These are phyloP conservation scores for Hawksworthiomyces lignivorus DNA, from an alignment of 2,329 filamentous ascomycete genomes.

Conservation along the genomic window DNA sequence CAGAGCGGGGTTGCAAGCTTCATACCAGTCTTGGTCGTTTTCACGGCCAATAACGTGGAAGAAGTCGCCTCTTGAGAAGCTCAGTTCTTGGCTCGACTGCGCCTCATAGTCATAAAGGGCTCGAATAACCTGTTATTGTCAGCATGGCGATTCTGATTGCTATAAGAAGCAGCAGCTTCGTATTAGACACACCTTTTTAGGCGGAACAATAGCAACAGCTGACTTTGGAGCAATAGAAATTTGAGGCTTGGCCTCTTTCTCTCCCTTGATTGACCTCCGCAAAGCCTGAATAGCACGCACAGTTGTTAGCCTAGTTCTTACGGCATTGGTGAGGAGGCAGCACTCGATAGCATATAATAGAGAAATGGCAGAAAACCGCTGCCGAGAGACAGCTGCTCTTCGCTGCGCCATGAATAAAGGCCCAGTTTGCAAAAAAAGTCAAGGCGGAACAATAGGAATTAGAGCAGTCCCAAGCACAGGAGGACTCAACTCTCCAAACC, in stretches of 20 bases:
- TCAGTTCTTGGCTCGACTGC: constrained; percentile 67
- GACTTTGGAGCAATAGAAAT: constrained; percentile 77
- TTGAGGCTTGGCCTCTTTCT: constrained; percentile 68
- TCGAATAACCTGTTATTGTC: constrained; percentile 72
- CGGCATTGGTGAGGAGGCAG: neutral
- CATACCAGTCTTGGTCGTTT: constrained; percentile 94
- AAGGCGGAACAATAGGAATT: no score
- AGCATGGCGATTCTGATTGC: neutral
- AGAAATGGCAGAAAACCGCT: neutral
- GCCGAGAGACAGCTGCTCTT: neutral
- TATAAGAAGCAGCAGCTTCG: constrained; percentile 5
- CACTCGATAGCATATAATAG: neutral
- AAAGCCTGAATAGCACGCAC: constrained; percentile 56
- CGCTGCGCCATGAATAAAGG: no score
- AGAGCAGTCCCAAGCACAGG: no score
- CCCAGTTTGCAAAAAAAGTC: no score
- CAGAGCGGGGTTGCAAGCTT: constrained; percentile 89
- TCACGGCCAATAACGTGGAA: constrained; percentile 96
- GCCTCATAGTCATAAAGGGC: constrained; percentile 90
- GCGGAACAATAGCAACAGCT: constrained; percentile 79
- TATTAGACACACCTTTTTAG: constrained; percentile 70
- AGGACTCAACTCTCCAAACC: no score
- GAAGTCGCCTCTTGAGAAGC: constrained; percentile 92
- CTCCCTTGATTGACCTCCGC: constrained; percentile 82
- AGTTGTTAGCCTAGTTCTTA: constrained; percentile 28